A percentile compares a stretch with the other conserved stretches of the same genome.
Conservation (phyloP, 495 filamentous ascomycete genomes). For the Podospora pseudoanserina region DNA sequence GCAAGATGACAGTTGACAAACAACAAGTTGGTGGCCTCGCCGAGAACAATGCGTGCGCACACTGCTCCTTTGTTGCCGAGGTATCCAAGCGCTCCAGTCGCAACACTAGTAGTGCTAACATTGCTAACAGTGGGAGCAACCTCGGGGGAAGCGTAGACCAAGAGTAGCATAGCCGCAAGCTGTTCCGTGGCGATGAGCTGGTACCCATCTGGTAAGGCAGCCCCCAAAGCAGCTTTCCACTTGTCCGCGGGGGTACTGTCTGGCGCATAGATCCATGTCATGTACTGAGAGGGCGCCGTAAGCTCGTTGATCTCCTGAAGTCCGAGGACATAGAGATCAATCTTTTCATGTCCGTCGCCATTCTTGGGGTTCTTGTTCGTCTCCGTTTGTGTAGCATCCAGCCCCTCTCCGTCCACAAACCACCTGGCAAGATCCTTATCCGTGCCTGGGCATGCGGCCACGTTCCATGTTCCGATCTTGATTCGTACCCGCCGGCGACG, state of each 20-base stretch:
- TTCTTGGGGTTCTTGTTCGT: conserved; percentile 38
- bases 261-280: conserved; percentile 58
- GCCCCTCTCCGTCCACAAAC: conserved; percentile 74
- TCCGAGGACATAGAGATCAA: conserved; percentile 86
- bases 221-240: conserved; percentile 72
- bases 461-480: conserved; percentile 94
- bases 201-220: conserved; percentile 74
- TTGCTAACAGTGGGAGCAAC: conserved; percentile 68
- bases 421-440: conserved; percentile 82
- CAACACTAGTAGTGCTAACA: conserved; percentile 72
- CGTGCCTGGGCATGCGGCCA: conserved; percentile 74
- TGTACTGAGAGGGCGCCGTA: conserved; percentile 55
- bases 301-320: conserved; percentile 92
- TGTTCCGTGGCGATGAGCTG: conserved; percentile 73
- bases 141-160: conserved; percentile 78
- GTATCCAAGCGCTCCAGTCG: conserved; percentile 85
- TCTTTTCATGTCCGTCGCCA: conserved; percentile 48
- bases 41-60: conserved; percentile 74
- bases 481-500: conserved; percentile 65
- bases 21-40: conserved; percentile 81
- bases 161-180: conserved; percentile 77
- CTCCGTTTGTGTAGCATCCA: conserved; percentile 57
- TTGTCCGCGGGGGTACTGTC: conserved; percentile 66
- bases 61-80: conserved; percentile 96
- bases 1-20: conserved; percentile 91